Conservation (phyloP, 768 basidiomycete species). For the Naganishia onofrii region DNA sequence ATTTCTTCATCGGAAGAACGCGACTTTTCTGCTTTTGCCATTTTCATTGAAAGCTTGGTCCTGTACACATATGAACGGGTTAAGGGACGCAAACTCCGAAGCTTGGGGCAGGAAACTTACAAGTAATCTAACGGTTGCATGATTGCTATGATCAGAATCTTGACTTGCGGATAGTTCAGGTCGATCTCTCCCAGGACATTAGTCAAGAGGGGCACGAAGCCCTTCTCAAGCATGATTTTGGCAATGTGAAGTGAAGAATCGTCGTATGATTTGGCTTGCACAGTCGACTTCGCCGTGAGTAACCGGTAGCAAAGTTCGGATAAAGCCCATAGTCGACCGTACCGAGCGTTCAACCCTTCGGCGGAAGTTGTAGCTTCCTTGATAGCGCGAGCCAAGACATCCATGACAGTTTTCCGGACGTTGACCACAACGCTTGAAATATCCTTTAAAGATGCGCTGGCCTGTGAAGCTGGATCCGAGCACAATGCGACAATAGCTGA, state of each 20-base stretch:
- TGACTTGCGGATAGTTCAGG: slow-evolving; percentile 89
- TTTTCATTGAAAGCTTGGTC: slow-evolving; percentile 95
- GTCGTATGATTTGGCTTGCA: slow-evolving; percentile 58
- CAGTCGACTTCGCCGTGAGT: slow-evolving; percentile 65
- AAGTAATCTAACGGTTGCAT: slow-evolving; percentile 83
- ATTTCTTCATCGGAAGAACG: slow-evolving; percentile 53
- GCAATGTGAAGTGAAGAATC: slow-evolving; percentile 88
- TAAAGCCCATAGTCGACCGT: slow-evolving; percentile 81
- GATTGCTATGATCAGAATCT: slow-evolving; percentile 78
- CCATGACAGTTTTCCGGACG: slow-evolving; percentile 89
- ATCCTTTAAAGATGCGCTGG: slow-evolving; percentile 65
- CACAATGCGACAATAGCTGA: slow-evolving; percentile 90
- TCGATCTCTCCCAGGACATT: slow-evolving; percentile 86
- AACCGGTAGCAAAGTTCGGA: slow-evolving; percentile 84
- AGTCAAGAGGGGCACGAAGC: slow-evolving; percentile 84
- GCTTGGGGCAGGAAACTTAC: slow-evolving; percentile 56
- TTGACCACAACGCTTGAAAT: slow-evolving; percentile 71
- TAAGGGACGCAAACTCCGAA: background rate
- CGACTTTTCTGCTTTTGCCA: slow-evolving; percentile 65
- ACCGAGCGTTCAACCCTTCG: slow-evolving; percentile 65
- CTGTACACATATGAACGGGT: slow-evolving; percentile 53
- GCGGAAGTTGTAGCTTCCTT: slow-evolving; percentile 68
- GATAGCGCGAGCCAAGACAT: slow-evolving; percentile 78
- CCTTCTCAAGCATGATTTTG: slow-evolving; percentile 98
- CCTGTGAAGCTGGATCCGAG: slow-evolving; percentile 68